Evolutionary conservation across 371 early-diverging fungal genomes (phyloP).

Genomic region (Blakeslea trispora): DNA sequence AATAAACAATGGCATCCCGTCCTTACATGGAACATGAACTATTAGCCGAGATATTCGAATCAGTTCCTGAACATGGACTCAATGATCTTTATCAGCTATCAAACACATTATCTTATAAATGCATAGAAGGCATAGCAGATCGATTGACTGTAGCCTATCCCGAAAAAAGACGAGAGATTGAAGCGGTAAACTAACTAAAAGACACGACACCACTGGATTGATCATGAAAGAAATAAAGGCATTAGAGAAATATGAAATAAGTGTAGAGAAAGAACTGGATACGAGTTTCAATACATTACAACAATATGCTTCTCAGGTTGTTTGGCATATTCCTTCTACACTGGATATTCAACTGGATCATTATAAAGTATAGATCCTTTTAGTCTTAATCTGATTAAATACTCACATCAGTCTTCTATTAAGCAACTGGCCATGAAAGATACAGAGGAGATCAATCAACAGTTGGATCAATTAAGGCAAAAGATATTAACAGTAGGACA

Average conservation of each 20-base stretch:
- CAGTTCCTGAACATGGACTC: background rate
- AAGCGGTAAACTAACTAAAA: conserved; percentile 2
- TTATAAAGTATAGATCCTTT: conserved; percentile 2
- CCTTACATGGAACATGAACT: conserved; percentile 11
- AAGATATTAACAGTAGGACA: conserved; percentile 15
- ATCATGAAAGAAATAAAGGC: background rate
- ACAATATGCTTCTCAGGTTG: conserved; percentile 7
- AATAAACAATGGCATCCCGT: background rate
- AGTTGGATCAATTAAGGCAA: background rate
- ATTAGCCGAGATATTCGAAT: conserved; percentile 12
- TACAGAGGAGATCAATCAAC: background rate
- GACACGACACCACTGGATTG: too few species aligned
- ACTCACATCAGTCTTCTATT: too few species aligned
- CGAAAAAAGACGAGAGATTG: conserved; percentile 8
- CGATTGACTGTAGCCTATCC: conserved; percentile 2
- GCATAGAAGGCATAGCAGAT: conserved; percentile 14
- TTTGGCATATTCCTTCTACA: conserved; percentile 9
- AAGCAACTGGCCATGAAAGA: background rate
- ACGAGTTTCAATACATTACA: conserved; percentile 10
- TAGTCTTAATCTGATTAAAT: background rate
- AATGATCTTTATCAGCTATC: conserved; percentile 10
- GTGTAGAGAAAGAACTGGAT: conserved; percentile 4
- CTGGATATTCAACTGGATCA: conserved; percentile 10
- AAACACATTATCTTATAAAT: conserved; percentile 12
- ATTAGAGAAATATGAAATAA: background rate